Percentiles rank a stretch among this genome's conserved stretches.
Evolutionary conservation across 2,329 filamentous ascomycete genomes (phyloP).

Genomic region (Orbilia oligospora): DNA sequence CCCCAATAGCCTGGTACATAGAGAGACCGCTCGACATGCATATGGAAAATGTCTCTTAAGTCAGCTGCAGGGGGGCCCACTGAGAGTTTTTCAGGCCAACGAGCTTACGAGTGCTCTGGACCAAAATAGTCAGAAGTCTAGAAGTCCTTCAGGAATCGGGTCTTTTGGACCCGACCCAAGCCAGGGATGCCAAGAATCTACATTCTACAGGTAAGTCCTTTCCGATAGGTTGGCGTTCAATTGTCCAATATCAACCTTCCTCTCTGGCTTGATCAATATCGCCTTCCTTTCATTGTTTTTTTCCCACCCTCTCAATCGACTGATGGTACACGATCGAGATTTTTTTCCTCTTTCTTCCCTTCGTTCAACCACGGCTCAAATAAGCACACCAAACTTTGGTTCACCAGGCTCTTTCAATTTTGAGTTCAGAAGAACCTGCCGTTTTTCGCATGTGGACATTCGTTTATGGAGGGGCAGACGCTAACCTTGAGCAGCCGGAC

Average conservation of each 20-base stretch:
- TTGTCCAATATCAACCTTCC: conserved; percentile 26
- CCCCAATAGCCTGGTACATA: no score
- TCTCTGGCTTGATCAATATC: not conserved
- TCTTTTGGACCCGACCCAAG: no score
- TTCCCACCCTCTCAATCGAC: not conserved
- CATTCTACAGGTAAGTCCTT: no score
- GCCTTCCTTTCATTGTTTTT: conserved; percentile 31
- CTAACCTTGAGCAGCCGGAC: conserved; percentile 10
- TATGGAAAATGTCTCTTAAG: no score
- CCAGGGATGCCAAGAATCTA: no score
- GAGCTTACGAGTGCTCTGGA: no score
- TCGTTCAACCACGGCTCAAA: conserved; percentile 37
- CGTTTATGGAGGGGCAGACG: conserved; percentile 6
- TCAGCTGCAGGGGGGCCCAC: no score
- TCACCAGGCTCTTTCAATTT: not conserved
- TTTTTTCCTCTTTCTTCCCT: not conserved
- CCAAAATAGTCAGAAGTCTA: no score
- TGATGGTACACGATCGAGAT: not conserved
- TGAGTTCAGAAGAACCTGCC: conserved; percentile 27
- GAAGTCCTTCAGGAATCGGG: no score
- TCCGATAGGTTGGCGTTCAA: conserved; percentile 2
- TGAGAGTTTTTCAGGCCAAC: no score
- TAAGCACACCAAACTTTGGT: conserved; percentile 5
- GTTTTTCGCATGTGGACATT: conserved; percentile 33
- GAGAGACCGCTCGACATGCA: no score